A percentile compares a stretch with the other conserved stretches of the same genome.
These are phyloP conservation scores for Nannochloropsis salina DNA, from an alignment of 108 stramenopile species.

Conservation along the genomic window DNA sequence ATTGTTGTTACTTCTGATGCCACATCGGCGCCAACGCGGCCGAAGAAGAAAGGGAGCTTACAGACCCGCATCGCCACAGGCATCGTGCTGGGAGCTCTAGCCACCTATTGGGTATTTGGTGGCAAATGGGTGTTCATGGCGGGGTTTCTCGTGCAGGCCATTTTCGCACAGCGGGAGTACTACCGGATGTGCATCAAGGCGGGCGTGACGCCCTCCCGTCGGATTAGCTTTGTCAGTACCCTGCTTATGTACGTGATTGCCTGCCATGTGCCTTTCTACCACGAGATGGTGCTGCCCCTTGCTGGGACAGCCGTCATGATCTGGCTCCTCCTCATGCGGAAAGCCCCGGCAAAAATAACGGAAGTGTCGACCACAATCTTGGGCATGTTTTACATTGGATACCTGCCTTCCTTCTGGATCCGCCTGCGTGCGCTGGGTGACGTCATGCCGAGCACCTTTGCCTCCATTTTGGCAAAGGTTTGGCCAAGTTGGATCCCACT, in stretches of 20 bases:
- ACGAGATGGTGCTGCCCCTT: conserved; percentile 70
- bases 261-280: conserved; percentile 49
- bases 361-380: conserved; percentile 93
- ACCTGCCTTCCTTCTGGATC: conserved; percentile 89
- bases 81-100: conserved; percentile 69
- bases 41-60: background rate
- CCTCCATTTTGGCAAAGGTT: conserved; percentile 24
- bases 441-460: background rate
- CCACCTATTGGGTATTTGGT: conserved; percentile 82
- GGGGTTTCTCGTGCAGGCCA: conserved; percentile 76
- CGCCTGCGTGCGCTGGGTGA: conserved; percentile 52
- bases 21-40: background rate
- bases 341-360: conserved; percentile 64
- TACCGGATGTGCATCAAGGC: conserved; percentile 85
- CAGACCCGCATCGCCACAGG: conserved; percentile 52
- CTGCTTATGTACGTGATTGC: conserved; percentile 71
- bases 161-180: conserved; percentile 76
- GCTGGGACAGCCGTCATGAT: conserved; percentile 70
- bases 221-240: conserved; percentile 75
- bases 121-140: conserved; percentile 81
- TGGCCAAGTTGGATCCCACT: conserved; percentile 59
- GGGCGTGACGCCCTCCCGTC: conserved; percentile 81
- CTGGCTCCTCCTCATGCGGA: conserved; percentile 79
- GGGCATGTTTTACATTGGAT: conserved; percentile 93
- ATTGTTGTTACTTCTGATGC: background rate